Base-by-base conservation (phyloP, 2,329 filamentous ascomycete species). In the Rutstroemia sp. region DNA sequence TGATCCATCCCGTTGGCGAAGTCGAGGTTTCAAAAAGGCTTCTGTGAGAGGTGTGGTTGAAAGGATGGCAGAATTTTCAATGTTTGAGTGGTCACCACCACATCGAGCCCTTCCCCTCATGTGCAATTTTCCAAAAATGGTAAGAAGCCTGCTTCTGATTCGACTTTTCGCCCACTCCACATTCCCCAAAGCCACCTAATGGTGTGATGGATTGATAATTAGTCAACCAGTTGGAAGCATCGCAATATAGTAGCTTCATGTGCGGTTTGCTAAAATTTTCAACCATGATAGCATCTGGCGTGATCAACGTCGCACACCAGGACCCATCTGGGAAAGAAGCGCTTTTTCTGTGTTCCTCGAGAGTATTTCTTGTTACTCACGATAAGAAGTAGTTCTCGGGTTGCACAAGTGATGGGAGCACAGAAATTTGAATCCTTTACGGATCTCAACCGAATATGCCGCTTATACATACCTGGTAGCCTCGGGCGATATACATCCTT, bases 291-390 rank as follows among this genome's bases (percentile, higher is more conserved):
- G 23, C 17, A 50, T 37, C 42, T 49, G 37, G 51, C 51, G 39
- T 53, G 51, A 46, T 53, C 25, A 51, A 42, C 46, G 38, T 55
- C 50, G 25, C 25, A 55, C 25, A 42, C 34, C 19, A 51, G 53
- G 38, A 23, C 12, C 25, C 45, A 12, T 23, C 34, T 34, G 12
- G 16, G 14, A 49, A 16, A 9, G 9, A 42, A 42, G 14, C 39
- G n/a, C 39, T 14, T 17, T n/a, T 10, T 42, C 3, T 19, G 39
- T 42, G 16, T 42, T 42, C 39, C 39, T 42, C 5, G 39, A 19
- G 16, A 17, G 9, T 17, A 12, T 17, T 37, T 49, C 9, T 49
- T 41, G 23, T 41, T 51, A 51, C 19, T n/a, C 5, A 25, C 6
- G 8, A 45, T 46, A 17, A 27, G 19, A 21, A 4, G n/a, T 45